These are phyloP conservation scores for Apiospora malaysiana DNA, from an alignment of 2,329 filamentous ascomycete genomes.

Conservation along the genomic window DNA sequence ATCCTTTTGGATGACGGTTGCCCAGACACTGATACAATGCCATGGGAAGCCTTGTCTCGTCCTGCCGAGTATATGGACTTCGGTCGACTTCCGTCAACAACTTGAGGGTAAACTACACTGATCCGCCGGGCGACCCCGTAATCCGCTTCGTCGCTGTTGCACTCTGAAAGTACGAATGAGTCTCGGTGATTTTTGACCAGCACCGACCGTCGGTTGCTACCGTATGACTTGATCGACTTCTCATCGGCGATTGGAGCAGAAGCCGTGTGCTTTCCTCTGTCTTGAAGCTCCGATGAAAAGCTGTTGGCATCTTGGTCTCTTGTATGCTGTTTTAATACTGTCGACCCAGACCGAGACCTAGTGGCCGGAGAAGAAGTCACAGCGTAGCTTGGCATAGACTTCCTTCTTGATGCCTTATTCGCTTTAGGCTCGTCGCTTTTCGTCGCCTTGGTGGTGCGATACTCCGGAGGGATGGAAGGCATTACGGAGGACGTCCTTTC, in stretches of 20 bases:
- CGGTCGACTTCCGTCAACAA: background rate
- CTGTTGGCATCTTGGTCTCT: constrained; percentile 24
- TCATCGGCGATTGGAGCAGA: background rate
- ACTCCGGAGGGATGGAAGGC: constrained; percentile 23
- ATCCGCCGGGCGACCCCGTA: background rate
- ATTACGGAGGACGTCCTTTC: constrained; percentile 30
- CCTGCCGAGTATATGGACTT: background rate
- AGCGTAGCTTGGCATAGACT: constrained; percentile 7
- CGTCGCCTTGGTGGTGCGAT: background rate
- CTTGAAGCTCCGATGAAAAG: constrained; percentile 32
- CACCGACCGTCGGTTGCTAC: constrained; percentile 14
- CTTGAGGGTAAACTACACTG: background rate
- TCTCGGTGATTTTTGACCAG: background rate
- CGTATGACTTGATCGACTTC: constrained; percentile 7
- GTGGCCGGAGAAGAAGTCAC: background rate
- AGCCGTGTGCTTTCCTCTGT: background rate
- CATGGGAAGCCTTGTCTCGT: background rate
- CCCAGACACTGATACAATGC: background rate
- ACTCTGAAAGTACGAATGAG: background rate
- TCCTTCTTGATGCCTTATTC: constrained; percentile 19
- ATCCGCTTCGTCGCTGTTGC: constrained; percentile 4
- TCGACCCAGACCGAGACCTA: background rate
- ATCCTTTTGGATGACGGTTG: constrained; percentile 28
- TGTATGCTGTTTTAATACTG: background rate
- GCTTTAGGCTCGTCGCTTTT: background rate